Percentiles rank a stretch among this genome's conserved stretches.
phyloP scores from a whole-genome alignment of 163 green algal species.

The Scenedesmus sp. region DNA sequence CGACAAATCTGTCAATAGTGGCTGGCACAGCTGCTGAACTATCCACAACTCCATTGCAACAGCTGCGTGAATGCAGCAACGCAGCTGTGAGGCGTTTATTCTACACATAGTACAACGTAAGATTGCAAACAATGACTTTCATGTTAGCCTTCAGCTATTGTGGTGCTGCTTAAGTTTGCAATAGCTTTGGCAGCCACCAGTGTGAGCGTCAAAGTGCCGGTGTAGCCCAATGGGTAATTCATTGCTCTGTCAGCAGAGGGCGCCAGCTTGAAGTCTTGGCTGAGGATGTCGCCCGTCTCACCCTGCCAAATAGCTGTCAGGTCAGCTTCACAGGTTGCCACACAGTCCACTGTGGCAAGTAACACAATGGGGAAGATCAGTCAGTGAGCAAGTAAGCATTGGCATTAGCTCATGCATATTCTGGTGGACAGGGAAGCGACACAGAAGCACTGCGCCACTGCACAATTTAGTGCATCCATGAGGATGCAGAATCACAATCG shows the following conservation, averaged over 20 bases:
- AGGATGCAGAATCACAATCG: neutral
- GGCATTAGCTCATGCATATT: neutral
- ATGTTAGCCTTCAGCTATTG: neutral
- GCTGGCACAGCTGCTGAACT: too few species aligned
- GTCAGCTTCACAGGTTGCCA: conserved; percentile 35
- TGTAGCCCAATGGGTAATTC: conserved; percentile 3
- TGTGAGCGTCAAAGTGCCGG: conserved; percentile 1
- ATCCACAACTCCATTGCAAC: too few species aligned
- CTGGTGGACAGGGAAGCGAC: neutral
- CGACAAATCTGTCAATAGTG: too few species aligned
- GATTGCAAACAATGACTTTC: too few species aligned
- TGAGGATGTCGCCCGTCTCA: neutral
- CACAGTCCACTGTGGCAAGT: conserved; percentile 39
- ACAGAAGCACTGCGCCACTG: neutral
- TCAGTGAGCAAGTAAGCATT: neutral
- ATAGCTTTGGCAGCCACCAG: conserved; percentile 31
- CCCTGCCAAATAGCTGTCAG: conserved; percentile 28
- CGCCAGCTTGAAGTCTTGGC: neutral
- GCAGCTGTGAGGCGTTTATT: too few species aligned
- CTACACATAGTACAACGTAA: too few species aligned
- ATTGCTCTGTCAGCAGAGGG: neutral
- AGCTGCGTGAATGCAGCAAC: too few species aligned
- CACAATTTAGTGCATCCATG: neutral
- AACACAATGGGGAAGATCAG: neutral
- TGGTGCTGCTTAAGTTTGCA: neutral